A percentile compares a stretch with the other conserved stretches of the same genome.
Evolutionary conservation across 2,329 filamentous ascomycete genomes (phyloP).

Genomic region (Colletotrichum kahawae): DNA sequence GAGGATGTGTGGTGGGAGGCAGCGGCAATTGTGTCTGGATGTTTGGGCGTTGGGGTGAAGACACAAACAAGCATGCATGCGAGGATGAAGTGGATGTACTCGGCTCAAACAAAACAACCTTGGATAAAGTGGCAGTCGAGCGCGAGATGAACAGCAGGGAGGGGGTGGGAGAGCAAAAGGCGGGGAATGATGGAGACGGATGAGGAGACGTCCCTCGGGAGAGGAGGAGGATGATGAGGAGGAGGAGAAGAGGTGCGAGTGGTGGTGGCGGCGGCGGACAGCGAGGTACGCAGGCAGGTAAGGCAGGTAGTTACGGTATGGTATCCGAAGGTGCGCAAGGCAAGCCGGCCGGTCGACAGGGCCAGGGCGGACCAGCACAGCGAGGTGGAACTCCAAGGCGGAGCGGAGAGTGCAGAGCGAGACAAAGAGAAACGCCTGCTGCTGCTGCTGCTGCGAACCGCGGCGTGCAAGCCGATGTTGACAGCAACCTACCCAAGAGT

Average conservation of each 20-base stretch:
- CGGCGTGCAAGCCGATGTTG: neutral
- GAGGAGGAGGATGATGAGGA: slow-evolving; percentile 19
- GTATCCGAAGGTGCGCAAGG: neutral
- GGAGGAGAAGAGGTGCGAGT: slow-evolving; percentile 7
- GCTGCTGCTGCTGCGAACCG: neutral
- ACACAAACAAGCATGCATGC: slow-evolving; percentile 17
- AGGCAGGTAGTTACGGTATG: neutral
- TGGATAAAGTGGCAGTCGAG: slow-evolving; percentile 26
- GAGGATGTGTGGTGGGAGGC: neutral
- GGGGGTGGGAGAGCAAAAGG: slow-evolving; percentile 27
- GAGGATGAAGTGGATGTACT: slow-evolving; percentile 10
- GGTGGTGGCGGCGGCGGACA: neutral
- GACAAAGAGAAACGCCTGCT: slow-evolving; percentile 9
- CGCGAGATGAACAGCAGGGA: slow-evolving; percentile 23
- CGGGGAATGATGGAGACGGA: slow-evolving; percentile 25
- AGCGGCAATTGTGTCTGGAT: slow-evolving; percentile 10
- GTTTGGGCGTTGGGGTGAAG: slow-evolving; percentile 16
- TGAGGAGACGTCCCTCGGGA: slow-evolving; percentile 20
- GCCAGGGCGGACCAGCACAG: neutral
- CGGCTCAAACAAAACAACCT: slow-evolving; percentile 16
- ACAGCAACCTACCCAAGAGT: neutral
- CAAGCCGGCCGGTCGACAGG: neutral
- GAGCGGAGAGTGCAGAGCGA: neutral
- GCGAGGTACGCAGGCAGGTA: neutral
- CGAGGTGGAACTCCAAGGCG: neutral